A percentile compares a stretch with the other conserved stretches of the same genome.
phyloP scores from a whole-genome alignment of 202 grass and related monocot species.

The Digitaria exilis region DNA sequence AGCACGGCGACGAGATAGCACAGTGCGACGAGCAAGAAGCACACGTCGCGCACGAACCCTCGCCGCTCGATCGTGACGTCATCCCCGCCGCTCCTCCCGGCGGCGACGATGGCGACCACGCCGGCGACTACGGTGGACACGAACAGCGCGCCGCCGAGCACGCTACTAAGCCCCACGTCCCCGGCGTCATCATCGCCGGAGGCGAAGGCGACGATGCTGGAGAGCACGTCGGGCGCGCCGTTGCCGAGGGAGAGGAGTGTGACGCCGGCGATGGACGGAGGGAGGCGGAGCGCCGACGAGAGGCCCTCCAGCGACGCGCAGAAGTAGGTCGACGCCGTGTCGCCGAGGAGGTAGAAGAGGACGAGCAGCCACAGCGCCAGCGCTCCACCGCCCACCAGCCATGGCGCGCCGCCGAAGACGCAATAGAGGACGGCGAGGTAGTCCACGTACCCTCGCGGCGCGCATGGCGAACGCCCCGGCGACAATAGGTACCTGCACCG shows the following conservation, averaged over 20 bases:
- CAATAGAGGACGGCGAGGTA: conserved; percentile 78
- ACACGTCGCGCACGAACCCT: conserved; percentile 67
- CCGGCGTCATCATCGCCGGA: neutral
- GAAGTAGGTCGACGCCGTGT: conserved; percentile 78
- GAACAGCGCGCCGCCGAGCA: conserved; percentile 76
- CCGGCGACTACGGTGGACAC: conserved; percentile 69
- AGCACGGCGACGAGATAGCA: conserved; percentile 55
- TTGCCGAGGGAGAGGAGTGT: conserved; percentile 81
- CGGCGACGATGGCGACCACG: conserved; percentile 53
- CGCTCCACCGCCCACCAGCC: too few species aligned
- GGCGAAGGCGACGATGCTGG: conserved; percentile 65
- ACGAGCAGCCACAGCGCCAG: conserved; percentile 72
- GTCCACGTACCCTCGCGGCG: conserved; percentile 56
- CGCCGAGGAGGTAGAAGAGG: conserved; percentile 82
- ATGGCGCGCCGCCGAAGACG: conserved; percentile 27
- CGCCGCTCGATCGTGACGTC: conserved; percentile 34
- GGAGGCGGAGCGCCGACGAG: conserved; percentile 45
- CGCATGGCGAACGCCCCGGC: conserved; percentile 33
- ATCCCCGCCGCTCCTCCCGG: neutral
- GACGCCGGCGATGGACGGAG: conserved; percentile 66
- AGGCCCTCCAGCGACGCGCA: conserved; percentile 62
- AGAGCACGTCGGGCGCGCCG: conserved; percentile 77
- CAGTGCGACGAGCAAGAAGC: conserved; percentile 64
- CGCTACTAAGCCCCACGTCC: conserved; percentile 64
- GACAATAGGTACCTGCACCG: conserved; percentile 54